phyloP scores from a whole-genome alignment of 768 basidiomycete species.

The Mycena pura region DNA sequence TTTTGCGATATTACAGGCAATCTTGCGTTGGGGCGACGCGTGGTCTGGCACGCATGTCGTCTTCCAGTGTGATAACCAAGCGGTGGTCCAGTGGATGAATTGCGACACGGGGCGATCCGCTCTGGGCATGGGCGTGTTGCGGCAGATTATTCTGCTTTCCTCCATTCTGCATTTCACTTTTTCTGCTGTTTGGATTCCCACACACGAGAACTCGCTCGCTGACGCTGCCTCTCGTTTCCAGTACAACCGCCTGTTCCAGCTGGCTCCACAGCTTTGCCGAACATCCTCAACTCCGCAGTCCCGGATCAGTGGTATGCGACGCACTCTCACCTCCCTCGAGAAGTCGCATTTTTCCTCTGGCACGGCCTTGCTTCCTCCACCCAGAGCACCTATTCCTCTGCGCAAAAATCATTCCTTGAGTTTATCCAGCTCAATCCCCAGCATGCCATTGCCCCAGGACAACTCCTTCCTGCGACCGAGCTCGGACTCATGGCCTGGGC shows the following conservation, averaged over 20 bases:
- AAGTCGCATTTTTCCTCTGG: constrained; percentile 20
- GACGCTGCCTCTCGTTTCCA: constrained; percentile 25
- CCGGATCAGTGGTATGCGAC: constrained; percentile 7
- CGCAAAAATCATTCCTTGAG: constrained; percentile 10
- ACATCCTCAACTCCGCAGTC: constrained; percentile 11
- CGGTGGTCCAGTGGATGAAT: constrained; percentile 26
- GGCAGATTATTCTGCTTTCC: constrained; percentile 9
- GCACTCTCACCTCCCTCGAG: constrained; percentile 10
- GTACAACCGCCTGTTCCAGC: constrained; percentile 19
- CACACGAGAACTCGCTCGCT: constrained; percentile 19
- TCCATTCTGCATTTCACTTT: constrained; percentile 17
- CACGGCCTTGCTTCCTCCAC: constrained; percentile 20
- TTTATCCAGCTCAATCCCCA: constrained; percentile 1
- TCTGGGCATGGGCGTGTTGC: background rate
- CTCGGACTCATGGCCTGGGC: constrained; percentile 24
- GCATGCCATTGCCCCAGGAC: background rate
- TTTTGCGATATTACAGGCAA: constrained; percentile 38
- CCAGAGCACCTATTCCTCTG: constrained; percentile 7
- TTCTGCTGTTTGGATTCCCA: constrained; percentile 19
- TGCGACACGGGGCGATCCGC: background rate
- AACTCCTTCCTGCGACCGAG: constrained; percentile 21
- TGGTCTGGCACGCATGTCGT: constrained; percentile 34
- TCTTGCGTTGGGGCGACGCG: constrained; percentile 35
- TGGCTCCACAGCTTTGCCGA: constrained; percentile 6
- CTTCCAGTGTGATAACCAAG: constrained; percentile 39